Evolutionary conservation across 2,329 filamentous ascomycete genomes (phyloP), one percentile per base, ranked within the genome.

Genomic region (Ramularia endophylla): DNA sequence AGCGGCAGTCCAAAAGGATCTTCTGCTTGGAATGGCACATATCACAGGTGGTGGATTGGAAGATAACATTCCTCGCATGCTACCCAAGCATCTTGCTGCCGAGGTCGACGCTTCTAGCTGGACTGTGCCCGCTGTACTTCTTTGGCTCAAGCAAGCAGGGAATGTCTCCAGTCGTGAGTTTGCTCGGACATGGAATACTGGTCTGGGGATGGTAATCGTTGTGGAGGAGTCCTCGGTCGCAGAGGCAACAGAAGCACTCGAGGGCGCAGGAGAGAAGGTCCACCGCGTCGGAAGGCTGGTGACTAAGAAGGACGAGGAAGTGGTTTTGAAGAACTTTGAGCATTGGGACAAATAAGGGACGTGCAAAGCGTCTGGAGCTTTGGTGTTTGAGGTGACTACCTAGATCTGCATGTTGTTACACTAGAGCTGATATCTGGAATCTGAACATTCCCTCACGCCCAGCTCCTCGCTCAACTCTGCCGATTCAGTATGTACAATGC

Each of bases 1-100:
- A 8, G 75, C 80, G 36, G 77, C 84, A 1, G 62, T 71, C 4
- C 67, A 76, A 35, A 72, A 75, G 50, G 68, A 73, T 8, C 70
- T 87, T 29, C 73, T 97, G 64, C 94, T 95, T 70, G 92, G 92
- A 39, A 84, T 97, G 64, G 85, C 92, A 8, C 92, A 98, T 68
- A 97, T 98, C 68, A 98, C 92, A 0, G 92, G 92, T 37, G 92
- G 92, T 47, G 92, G 92, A 8, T 76, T 98, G 15, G 73, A 83
- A 13, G 92, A 98, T 68, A 98, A 98, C 64, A 83, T 98, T 18
- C 92, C 92, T 20, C 82, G 92, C 51, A 94, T 94, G 85, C 74
- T 98, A 13, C 92, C 92, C 2, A 65, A 75, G 25, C 71, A 81
- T 33, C 77, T 98, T 5, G 77, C 84, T 2, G 90, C 88, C 2